Evolutionary conservation across 2,329 filamentous ascomycete species (phyloP).

Genomic region (Sporothrix euskadiensis): DNA sequence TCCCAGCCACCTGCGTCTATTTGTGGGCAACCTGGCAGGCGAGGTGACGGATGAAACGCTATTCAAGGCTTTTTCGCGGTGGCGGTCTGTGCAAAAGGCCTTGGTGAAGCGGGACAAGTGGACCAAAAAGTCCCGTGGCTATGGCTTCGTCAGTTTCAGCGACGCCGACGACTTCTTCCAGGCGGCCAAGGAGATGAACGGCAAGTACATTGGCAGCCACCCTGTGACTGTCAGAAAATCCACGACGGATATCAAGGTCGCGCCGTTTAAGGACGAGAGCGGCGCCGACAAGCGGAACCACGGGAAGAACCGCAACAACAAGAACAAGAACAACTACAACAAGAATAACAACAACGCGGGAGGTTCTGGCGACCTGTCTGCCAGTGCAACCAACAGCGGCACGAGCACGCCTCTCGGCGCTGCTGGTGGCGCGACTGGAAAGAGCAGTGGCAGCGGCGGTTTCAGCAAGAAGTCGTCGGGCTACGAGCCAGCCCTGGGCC

Average conservation of each 20-base stretch:
- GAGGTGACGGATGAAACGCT: slow-evolving; percentile 97
- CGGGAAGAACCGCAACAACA: slow-evolving; percentile 41
- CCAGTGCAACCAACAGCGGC: slow-evolving; percentile 35
- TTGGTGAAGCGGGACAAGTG: slow-evolving; percentile 93
- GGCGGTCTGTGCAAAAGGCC: slow-evolving; percentile 85
- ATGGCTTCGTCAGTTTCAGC: slow-evolving; percentile 93
- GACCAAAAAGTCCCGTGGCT: slow-evolving; percentile 93
- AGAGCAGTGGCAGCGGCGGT: slow-evolving; percentile 38
- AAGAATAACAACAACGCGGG: slow-evolving; percentile 38
- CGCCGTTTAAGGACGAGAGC: slow-evolving; percentile 63
- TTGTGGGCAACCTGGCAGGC: slow-evolving; percentile 94
- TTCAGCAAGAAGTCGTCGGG: slow-evolving; percentile 33
- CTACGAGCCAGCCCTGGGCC: slow-evolving; percentile 55
- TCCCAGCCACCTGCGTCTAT: slow-evolving; percentile 87
- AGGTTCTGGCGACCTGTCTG: slow-evolving; percentile 33
- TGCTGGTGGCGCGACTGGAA: slow-evolving; percentile 38
- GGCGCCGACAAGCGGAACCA: slow-evolving; percentile 53
- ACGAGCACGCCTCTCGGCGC: slow-evolving; percentile 36
- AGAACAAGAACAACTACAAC: slow-evolving; percentile 44
- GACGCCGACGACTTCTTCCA: slow-evolving; percentile 96
- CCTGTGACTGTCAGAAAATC: slow-evolving; percentile 84
- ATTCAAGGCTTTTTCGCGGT: slow-evolving; percentile 88
- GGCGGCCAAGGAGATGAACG: slow-evolving; percentile 96
- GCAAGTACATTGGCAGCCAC: slow-evolving; percentile 98
- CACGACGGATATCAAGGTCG: slow-evolving; percentile 85